Base-by-base conservation (phyloP, 768 basidiomycete genomes). In the Hypsizygus marmoreus region DNA sequence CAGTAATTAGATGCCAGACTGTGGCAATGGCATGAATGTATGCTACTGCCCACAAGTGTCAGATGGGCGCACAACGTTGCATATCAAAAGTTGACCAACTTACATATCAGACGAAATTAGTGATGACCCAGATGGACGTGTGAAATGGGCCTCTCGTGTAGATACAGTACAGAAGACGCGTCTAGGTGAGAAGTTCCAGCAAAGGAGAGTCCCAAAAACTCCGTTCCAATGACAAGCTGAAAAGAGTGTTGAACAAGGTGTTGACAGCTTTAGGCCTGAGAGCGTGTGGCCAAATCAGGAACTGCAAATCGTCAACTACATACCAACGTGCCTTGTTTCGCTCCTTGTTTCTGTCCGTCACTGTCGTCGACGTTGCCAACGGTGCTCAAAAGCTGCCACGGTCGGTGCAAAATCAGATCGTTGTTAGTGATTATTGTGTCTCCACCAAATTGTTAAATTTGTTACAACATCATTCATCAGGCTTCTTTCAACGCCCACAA, bases 241-340 rank as follows among this genome's bases (percentile, higher is more conserved):
- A 36, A 26, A 33, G 11, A 40, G 29, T 8, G 28, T 33, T 20
- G 20, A 30, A 28, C 17, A 23, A 6, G 29, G 37, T 30, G 3
- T 29, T n/a, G 14, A 22, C 29, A 16, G 45, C n/a, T n/a, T n/a
- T n/a, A n/a, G n/a, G n/a, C n/a, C n/a, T 47, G 45, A 28, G 50
- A 53, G 38, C n/a, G 9, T 24, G 26, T 33, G 47, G 36, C 46
- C 41, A 47, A 45, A 52, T 52, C 41, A 40, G 51, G 51, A 40
- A 43, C 35, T 9, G 20, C 25, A 11, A 30, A 29, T 28, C 14
- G 34, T 19, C 34, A 36, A 19, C 34, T 4, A 17, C 9, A 8
- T 16, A 36, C 6, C 34, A 19, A 19, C 6, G 14, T 16, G 23
- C 19, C 22, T 24, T 13, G 37, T 38, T 24, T 24, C 12, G 14